phyloP scores from a whole-genome alignment of 2,329 filamentous ascomycete genomes.

The Dendrostoma leiphaemia region DNA sequence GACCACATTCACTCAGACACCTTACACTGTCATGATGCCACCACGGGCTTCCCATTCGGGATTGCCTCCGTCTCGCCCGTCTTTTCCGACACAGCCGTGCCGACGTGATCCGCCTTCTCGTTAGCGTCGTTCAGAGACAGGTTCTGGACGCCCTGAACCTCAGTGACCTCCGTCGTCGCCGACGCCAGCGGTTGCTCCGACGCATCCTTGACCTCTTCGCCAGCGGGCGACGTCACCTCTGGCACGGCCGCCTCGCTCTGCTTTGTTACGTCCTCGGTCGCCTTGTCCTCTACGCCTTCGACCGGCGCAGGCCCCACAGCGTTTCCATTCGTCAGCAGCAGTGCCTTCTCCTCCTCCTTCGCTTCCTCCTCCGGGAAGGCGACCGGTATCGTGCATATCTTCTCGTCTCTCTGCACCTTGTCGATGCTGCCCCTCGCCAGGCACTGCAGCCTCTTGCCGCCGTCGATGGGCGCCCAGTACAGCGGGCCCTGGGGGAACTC shows the following conservation, averaged over 20 bases:
- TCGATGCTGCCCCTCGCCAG: conserved; percentile 49
- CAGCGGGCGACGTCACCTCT: neutral
- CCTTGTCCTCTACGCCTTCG: neutral
- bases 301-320: conserved; percentile 6
- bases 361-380: conserved; percentile 22
- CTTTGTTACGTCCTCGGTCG: conserved; percentile 5
- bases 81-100: conserved; percentile 24
- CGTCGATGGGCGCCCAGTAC: conserved; percentile 52
- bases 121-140: conserved; percentile 21
- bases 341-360: conserved; percentile 11
- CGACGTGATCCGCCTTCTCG: conserved; percentile 14
- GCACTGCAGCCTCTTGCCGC: conserved; percentile 48
- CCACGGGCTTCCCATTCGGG: conserved; percentile 7
- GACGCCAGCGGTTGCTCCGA: conserved; percentile 4
- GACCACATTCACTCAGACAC: too few relatives aligned
- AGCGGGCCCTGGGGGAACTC: conserved; percentile 56
- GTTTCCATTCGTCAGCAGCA: conserved; percentile 8
- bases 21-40: neutral
- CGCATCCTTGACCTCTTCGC: conserved; percentile 7
- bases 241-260: conserved; percentile 8
- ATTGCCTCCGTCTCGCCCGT: conserved; percentile 2
- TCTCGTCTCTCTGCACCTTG: conserved; percentile 43
- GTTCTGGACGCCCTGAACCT: conserved; percentile 21
- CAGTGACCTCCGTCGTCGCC: conserved; percentile 2
- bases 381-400: conserved; percentile 49